phyloP scores from a whole-genome alignment of 495 filamentous ascomycete genomes.

The Neurospora tetrasperma region DNA sequence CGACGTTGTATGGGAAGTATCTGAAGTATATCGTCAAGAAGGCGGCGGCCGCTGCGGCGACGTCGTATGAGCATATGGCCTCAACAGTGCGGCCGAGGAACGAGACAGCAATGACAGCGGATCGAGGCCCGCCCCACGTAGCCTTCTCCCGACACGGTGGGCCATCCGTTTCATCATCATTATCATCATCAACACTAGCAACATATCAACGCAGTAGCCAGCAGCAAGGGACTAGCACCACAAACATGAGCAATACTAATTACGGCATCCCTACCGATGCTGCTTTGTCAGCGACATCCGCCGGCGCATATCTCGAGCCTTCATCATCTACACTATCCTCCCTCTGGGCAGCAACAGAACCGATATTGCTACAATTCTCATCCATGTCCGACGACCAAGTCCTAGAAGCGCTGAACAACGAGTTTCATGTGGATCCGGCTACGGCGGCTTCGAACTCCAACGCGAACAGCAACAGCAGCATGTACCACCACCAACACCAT shows the following conservation, averaged over 20 bases:
- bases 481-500: slow-evolving; percentile 26
- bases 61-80: neutral
- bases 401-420: slow-evolving; percentile 48
- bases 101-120: neutral
- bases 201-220: slow-evolving; percentile 7
- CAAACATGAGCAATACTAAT: neutral
- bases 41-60: slow-evolving; percentile 2
- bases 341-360: slow-evolving; percentile 34
- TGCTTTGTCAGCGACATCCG: neutral
- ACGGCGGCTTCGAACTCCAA: neutral
- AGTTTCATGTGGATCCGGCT: slow-evolving; percentile 37
- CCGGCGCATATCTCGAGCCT: neutral
- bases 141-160: neutral
- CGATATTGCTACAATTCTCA: slow-evolving; percentile 45
- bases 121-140: neutral
- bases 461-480: slow-evolving; percentile 28
- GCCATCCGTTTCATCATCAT: slow-evolving; percentile 5
- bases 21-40: slow-evolving; percentile 47
- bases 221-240: slow-evolving; percentile 8
- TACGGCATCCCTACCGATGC: neutral
- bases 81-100: neutral
- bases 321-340: slow-evolving; percentile 5
- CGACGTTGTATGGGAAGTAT: slow-evolving; percentile 51
- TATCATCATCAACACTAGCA: slow-evolving; percentile 1
- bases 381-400: slow-evolving; percentile 59